phyloP scores from a whole-genome alignment of 345 rosid genomes.

The Kernera saxatilis region DNA sequence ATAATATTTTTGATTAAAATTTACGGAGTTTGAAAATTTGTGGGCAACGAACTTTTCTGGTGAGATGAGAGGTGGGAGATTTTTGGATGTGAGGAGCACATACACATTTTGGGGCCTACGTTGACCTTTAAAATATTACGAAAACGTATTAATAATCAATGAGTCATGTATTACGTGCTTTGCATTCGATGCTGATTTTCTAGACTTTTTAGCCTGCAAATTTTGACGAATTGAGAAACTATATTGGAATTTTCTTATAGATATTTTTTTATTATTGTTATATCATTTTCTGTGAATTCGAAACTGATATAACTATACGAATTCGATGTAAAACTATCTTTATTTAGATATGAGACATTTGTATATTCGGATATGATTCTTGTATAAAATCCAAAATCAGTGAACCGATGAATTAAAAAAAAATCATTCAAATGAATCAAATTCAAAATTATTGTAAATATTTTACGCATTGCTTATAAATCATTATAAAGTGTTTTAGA shows the following conservation, averaged over 20 bases:
- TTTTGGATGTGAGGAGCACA: constrained; percentile 23
- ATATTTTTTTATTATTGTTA: too few species aligned
- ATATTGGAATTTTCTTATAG: background rate
- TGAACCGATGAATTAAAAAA: too few species aligned
- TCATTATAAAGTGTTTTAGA: too few species aligned
- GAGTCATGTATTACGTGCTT: constrained; percentile 20
- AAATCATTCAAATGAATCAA: too few species aligned
- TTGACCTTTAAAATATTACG: background rate
- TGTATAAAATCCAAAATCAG: too few species aligned
- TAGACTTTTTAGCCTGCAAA: background rate
- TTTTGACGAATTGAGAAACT: constrained; percentile 8
- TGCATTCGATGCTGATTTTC: background rate
- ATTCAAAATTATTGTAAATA: too few species aligned
- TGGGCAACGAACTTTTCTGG: constrained; percentile 26
- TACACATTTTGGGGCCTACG: background rate
- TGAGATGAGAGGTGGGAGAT: background rate
- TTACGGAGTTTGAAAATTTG: background rate
- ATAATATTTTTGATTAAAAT: background rate
- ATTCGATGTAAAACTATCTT: too few species aligned
- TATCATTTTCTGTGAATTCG: too few species aligned
- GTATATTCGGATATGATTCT: too few species aligned
- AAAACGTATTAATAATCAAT: constrained; percentile 1
- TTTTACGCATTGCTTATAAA: too few species aligned
- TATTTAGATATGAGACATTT: too few species aligned
- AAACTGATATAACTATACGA: too few species aligned